These are phyloP conservation scores for Cyclotella choctawhatcheeana DNA, from an alignment of 108 stramenopile species.

Conservation along the genomic window DNA sequence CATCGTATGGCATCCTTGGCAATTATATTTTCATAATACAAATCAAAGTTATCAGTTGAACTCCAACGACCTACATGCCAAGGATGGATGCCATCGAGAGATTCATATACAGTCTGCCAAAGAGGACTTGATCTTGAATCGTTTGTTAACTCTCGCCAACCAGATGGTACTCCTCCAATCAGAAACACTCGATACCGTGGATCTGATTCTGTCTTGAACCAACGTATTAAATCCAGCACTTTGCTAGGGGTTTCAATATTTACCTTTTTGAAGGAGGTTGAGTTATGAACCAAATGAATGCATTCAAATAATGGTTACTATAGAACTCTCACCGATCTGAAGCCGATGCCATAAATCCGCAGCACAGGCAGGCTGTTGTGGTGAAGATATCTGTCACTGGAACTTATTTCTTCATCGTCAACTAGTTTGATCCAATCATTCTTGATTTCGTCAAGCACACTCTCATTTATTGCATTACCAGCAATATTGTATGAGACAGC, in stretches of 20 bases:
- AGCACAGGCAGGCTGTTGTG: slow-evolving; percentile 48
- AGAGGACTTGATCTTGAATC: slow-evolving; percentile 18
- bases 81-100: slow-evolving; percentile 48
- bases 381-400: slow-evolving; percentile 42
- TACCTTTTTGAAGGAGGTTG: neutral
- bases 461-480: slow-evolving; percentile 13
- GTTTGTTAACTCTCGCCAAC: slow-evolving; percentile 23
- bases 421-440: slow-evolving; percentile 53
- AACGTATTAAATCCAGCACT: slow-evolving; percentile 32
- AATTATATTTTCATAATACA: slow-evolving; percentile 14
- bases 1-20: slow-evolving; percentile 36
- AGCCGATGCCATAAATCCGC: slow-evolving; percentile 43
- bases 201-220: slow-evolving; percentile 34
- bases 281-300: neutral
- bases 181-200: slow-evolving; percentile 47
- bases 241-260: slow-evolving; percentile 17
- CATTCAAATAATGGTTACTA: neutral
- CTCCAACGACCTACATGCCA: slow-evolving; percentile 55
- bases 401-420: slow-evolving; percentile 44
- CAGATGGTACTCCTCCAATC: slow-evolving; percentile 40
- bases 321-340: slow-evolving; percentile 12
- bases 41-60: neutral
- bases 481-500: slow-evolving; percentile 55
- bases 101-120: slow-evolving; percentile 38
- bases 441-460: slow-evolving; percentile 43